Conservation (phyloP, 2,329 filamentous ascomycete species). For the Penicillium frequentans region DNA sequence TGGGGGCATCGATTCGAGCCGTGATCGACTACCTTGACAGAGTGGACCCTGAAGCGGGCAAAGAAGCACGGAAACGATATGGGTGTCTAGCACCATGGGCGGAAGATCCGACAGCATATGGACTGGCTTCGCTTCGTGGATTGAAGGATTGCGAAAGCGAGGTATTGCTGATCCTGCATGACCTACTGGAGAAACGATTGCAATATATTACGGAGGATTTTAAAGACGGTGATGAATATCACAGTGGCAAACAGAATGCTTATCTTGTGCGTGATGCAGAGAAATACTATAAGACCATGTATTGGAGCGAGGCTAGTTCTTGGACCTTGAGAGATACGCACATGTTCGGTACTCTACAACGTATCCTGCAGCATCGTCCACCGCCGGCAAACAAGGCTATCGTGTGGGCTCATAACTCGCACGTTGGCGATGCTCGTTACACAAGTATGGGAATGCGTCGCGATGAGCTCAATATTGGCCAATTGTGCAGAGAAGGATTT, state of each 20-base stretch:
- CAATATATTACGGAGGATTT: conserved; percentile 35
- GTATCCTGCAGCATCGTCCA: conserved; percentile 45
- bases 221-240: conserved; percentile 49
- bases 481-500: conserved; percentile 51
- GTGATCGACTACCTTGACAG: conserved; percentile 52
- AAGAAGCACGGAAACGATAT: conserved; percentile 48
- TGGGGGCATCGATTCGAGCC: conserved; percentile 48
- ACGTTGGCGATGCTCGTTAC: conserved; percentile 55
- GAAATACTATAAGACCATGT: conserved; percentile 55
- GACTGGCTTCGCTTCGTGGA: conserved; percentile 43
- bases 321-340: conserved; percentile 56
- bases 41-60: conserved; percentile 46
- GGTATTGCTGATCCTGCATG: conserved; percentile 48
- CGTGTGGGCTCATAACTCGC: conserved; percentile 57
- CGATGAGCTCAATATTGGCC: conserved; percentile 54
- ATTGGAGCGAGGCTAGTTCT: conserved; percentile 48
- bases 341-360: conserved; percentile 52
- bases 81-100: conserved; percentile 50
- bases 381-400: conserved; percentile 45
- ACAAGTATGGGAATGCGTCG: conserved; percentile 50
- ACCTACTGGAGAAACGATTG: conserved; percentile 45
- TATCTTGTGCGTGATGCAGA: conserved; percentile 52
- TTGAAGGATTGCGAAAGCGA: conserved; percentile 48
- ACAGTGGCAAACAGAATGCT: conserved; percentile 54
- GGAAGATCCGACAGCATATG: conserved; percentile 52